Evolutionary conservation across 225 moss, liverwort and hornwort species (phyloP).

Genomic region (Straminergon stramineum): DNA sequence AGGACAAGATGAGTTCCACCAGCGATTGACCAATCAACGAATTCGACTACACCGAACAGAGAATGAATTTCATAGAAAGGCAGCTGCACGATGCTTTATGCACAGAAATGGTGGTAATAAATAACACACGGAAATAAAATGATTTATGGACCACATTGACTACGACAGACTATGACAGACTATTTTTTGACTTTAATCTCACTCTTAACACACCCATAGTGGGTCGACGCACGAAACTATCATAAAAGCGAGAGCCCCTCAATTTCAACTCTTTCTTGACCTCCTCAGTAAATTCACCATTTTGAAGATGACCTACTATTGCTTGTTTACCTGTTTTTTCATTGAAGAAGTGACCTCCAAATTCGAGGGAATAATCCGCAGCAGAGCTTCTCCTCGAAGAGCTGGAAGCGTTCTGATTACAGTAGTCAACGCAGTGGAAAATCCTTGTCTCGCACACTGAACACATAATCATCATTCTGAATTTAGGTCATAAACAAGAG

Average conservation of each 20-base stretch:
- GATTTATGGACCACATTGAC: neutral
- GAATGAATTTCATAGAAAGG: neutral
- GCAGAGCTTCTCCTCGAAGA: conserved; percentile 50
- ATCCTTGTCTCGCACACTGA: conserved; percentile 90
- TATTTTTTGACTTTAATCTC: neutral
- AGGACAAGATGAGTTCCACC: neutral
- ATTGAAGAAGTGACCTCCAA: conserved; percentile 78
- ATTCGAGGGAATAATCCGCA: conserved; percentile 60
- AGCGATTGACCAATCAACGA: neutral
- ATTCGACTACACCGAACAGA: too few species aligned
- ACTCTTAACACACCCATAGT: neutral
- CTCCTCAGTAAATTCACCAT: neutral
- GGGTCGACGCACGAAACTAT: neutral
- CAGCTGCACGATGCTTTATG: neutral
- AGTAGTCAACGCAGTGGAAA: conserved; percentile 69
- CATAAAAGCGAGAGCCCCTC: neutral
- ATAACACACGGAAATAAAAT: neutral
- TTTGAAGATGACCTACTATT: neutral
- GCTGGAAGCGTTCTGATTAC: conserved; percentile 58
- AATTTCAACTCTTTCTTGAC: neutral
- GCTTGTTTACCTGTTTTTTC: conserved; percentile 70
- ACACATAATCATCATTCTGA: neutral
- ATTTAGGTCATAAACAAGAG: neutral
- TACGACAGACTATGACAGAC: neutral
- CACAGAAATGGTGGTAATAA: neutral